phyloP scores from a whole-genome alignment of 495 filamentous ascomycete genomes.

The Amorphotheca resinae region DNA sequence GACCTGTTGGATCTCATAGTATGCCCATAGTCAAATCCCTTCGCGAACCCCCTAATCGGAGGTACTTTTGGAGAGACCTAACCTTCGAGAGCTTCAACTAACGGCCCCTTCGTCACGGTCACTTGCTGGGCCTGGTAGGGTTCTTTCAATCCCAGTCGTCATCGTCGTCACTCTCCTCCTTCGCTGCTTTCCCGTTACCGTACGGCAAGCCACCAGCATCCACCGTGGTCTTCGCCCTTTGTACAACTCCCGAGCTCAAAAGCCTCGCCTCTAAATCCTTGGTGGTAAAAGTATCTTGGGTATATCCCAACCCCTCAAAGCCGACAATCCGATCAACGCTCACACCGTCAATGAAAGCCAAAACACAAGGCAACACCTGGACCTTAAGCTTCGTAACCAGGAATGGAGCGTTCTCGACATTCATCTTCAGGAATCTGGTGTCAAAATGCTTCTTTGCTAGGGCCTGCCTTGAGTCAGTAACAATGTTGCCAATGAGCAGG shows the following conservation, averaged over 20 bases:
- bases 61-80: no score
- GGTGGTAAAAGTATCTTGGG: constrained; percentile 47
- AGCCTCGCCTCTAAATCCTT: constrained; percentile 51
- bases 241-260: constrained; percentile 43
- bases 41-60: no score
- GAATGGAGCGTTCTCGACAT: constrained; percentile 63
- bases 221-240: constrained; percentile 37
- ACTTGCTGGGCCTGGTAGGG: no score
- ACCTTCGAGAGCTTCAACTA: no score
- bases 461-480: constrained; percentile 18
- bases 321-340: constrained; percentile 57
- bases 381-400: constrained; percentile 58
- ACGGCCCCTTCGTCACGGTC: no score
- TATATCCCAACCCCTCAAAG: constrained; percentile 58
- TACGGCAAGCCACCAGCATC: constrained; percentile 28
- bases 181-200: constrained; percentile 24
- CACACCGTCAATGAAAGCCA: constrained; percentile 59
- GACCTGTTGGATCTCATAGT: no score
- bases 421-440: constrained; percentile 53
- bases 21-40: no score
- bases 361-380: constrained; percentile 60
- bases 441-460: constrained; percentile 55
- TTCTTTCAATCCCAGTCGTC: constrained; percentile 54
- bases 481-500: constrained; percentile 9
- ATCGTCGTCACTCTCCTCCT: constrained; percentile 38